Percentiles rank a stretch among this genome's conserved stretches.
These are phyloP conservation scores for Globisporangium orthogonon DNA, from an alignment of 352 stramenopile species.

Conservation along the genomic window DNA sequence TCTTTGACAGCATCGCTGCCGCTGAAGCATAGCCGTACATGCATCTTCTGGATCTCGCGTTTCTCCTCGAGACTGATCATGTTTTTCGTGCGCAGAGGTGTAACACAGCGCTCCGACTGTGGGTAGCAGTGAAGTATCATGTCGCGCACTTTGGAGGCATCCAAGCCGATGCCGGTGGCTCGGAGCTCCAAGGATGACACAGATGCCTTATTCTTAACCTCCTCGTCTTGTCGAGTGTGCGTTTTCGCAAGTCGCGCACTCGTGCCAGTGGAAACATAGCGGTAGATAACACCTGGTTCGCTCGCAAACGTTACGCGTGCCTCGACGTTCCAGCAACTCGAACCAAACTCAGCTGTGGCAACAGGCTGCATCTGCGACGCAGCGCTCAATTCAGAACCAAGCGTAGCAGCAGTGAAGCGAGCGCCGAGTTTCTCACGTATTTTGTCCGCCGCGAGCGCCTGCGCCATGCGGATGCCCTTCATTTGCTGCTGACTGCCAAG, in stretches of 20 bases:
- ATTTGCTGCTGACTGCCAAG: slow-evolving; percentile 20
- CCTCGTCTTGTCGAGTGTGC: neutral
- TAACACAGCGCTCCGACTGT: slow-evolving; percentile 26
- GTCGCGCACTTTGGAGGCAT: slow-evolving; percentile 34
- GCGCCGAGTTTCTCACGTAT: slow-evolving; percentile 9
- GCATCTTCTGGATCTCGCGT: slow-evolving; percentile 50
- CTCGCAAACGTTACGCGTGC: slow-evolving; percentile 41
- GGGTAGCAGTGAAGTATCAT: slow-evolving; percentile 58
- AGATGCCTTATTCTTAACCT: neutral
- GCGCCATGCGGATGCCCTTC: slow-evolving; percentile 45
- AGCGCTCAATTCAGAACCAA: slow-evolving; percentile 10
- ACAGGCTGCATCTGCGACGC: neutral
- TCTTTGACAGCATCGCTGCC: too few species aligned
- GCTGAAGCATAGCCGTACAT: slow-evolving; percentile 32
- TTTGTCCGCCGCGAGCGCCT: slow-evolving; percentile 42
- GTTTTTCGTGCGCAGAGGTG: slow-evolving; percentile 31
- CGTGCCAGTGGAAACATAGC: slow-evolving; percentile 53
- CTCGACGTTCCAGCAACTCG: slow-evolving; percentile 52
- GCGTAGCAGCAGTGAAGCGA: slow-evolving; percentile 14
- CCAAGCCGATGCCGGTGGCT: slow-evolving; percentile 38
- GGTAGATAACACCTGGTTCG: slow-evolving; percentile 32
- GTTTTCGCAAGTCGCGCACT: slow-evolving; percentile 18
- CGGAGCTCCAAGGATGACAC: slow-evolving; percentile 24
- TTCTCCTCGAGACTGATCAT: slow-evolving; percentile 57
- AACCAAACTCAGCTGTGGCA: slow-evolving; percentile 9